Conservation (phyloP, 257 asterid genomes). For the Mentha longifolia region DNA sequence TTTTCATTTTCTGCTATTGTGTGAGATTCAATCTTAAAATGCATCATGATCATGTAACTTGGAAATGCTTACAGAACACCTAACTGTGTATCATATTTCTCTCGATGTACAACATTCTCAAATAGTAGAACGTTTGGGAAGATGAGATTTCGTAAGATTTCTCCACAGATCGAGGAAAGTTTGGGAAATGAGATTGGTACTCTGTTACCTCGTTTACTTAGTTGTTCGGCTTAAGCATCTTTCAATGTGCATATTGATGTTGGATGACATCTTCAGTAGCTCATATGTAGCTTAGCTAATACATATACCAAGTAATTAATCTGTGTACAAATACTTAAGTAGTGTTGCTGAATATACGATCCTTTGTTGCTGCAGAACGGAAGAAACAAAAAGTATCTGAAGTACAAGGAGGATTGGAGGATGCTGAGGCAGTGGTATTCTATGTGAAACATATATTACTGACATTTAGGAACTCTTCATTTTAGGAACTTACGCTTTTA, state of each 20-base stretch:
- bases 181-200: neutral
- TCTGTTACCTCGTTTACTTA: neutral
- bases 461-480: neutral
- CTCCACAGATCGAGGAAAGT: neutral
- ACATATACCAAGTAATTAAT: too few relatives aligned
- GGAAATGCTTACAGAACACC: neutral
- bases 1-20: neutral
- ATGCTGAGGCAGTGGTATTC: slow-evolving; percentile 70
- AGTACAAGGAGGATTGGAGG: slow-evolving; percentile 56
- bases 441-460: neutral
- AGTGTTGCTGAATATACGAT: slow-evolving; percentile 10
- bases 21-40: neutral
- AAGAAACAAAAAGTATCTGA: slow-evolving; percentile 64
- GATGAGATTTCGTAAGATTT: too few relatives aligned
- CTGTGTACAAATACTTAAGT: too few relatives aligned
- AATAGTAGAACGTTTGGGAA: neutral
- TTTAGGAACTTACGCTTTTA: slow-evolving; percentile 4
- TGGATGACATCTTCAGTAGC: neutral
- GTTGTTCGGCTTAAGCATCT: neutral
- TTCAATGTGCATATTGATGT: neutral
- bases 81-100: too few relatives aligned
- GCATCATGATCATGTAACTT: neutral
- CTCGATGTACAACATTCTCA: neutral
- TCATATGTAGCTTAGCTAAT: neutral
- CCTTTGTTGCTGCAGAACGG: slow-evolving; percentile 56